A percentile compares a stretch with the other conserved stretches of the same genome.
phyloP scores from a whole-genome alignment of 2,329 filamentous ascomycete species.

The Cordyceps javanica region DNA sequence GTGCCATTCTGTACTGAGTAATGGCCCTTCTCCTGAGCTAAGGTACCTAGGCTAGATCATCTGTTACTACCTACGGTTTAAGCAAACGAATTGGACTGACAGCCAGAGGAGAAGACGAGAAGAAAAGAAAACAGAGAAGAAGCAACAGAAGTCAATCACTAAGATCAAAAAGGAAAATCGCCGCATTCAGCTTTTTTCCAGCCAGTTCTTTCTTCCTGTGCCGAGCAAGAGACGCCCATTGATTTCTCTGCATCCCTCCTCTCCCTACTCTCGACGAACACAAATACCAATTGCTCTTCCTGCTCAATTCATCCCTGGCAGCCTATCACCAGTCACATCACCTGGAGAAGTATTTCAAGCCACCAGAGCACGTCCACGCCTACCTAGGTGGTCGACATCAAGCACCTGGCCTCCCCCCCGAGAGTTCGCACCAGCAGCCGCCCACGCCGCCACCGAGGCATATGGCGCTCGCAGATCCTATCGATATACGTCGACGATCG shows the following conservation, averaged over 20 bases:
- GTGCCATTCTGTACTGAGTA: constrained; percentile 3
- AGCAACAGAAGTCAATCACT: not conserved
- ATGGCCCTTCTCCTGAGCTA: constrained; percentile 1
- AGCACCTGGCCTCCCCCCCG: not conserved
- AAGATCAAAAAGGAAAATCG: too few relatives aligned
- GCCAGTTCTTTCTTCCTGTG: not conserved
- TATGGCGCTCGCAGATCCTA: constrained; percentile 9
- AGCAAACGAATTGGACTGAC: not conserved
- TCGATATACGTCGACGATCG: constrained; percentile 7
- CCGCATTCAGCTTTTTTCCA: not conserved
- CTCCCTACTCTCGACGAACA: not conserved
- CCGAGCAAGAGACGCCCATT: not conserved
- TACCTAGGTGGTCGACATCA: not conserved
- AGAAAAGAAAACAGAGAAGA: not conserved
- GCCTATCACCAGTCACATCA: not conserved
- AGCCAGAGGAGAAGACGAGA: too few relatives aligned
- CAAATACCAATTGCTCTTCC: not conserved
- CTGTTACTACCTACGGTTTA: too few relatives aligned
- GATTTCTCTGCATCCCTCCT: not conserved
- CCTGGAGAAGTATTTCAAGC: not conserved
- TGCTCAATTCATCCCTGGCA: not conserved
- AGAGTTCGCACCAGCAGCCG: not conserved
- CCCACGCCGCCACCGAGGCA: not conserved
- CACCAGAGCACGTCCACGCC: not conserved
- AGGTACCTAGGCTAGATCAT: not conserved